phyloP scores from a whole-genome alignment of 2,329 filamentous ascomycete genomes.

The Talaromyces sp. region DNA sequence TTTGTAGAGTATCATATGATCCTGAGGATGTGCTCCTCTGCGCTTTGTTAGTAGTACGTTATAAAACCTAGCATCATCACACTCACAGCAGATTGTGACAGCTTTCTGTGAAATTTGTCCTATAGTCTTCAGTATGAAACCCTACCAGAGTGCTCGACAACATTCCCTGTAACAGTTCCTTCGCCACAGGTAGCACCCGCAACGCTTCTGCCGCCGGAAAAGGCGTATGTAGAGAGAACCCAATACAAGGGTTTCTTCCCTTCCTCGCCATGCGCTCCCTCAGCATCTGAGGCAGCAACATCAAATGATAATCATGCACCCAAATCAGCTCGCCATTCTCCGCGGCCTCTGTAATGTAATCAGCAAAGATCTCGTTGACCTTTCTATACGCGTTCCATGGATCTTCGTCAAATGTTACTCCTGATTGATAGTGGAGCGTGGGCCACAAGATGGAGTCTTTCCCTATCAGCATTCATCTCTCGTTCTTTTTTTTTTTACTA shows the following conservation, averaged over 20 bases:
- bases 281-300: slow-evolving; percentile 88
- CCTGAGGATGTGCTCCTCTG: slow-evolving; percentile 49
- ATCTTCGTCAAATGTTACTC: slow-evolving; percentile 86
- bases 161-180: slow-evolving; percentile 73
- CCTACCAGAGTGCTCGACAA: slow-evolving; percentile 85
- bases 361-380: slow-evolving; percentile 83
- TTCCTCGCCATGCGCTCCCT: slow-evolving; percentile 64
- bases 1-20: slow-evolving; percentile 79
- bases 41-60: neutral
- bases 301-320: slow-evolving; percentile 95
- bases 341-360: slow-evolving; percentile 72
- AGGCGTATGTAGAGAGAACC: slow-evolving; percentile 92
- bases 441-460: slow-evolving; percentile 92
- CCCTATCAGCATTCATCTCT: neutral
- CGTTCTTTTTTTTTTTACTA: neutral
- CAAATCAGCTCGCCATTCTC: slow-evolving; percentile 84
- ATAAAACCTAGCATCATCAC: neutral
- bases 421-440: slow-evolving; percentile 92
- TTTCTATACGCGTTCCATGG: slow-evolving; percentile 84
- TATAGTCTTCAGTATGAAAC: slow-evolving; percentile 98
- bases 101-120: slow-evolving; percentile 82
- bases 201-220: slow-evolving; percentile 93
- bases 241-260: slow-evolving; percentile 79
- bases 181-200: slow-evolving; percentile 79
- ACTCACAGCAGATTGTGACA: slow-evolving; percentile 74